A percentile compares a stretch with the other conserved stretches of the same genome.
These are phyloP conservation scores for Limtongia smithiae DNA, from an alignment of 805 yeast genomes.

Conservation along the genomic window DNA sequence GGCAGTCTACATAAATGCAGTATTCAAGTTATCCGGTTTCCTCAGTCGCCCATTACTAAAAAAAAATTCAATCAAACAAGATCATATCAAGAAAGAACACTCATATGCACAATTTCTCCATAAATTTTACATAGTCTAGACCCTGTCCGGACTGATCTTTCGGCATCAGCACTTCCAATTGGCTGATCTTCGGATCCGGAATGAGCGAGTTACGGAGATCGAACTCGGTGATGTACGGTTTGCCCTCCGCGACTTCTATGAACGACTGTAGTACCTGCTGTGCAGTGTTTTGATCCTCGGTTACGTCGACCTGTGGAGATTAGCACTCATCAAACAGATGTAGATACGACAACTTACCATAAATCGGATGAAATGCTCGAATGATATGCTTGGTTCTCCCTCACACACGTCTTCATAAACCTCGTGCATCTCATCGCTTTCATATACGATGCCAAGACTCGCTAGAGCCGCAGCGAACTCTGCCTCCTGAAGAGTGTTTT, in stretches of 20 bases:
- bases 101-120: conserved; percentile 28
- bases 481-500: conserved; percentile 39
- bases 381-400: conserved; percentile 32
- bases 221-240: conserved; percentile 39
- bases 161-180: conserved; percentile 36
- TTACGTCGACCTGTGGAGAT: conserved; percentile 33
- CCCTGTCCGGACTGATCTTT: conserved; percentile 31
- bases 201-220: conserved; percentile 42
- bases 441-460: conserved; percentile 42
- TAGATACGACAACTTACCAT: conserved; percentile 28
- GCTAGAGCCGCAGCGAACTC: conserved; percentile 47
- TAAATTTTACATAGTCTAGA: conserved; percentile 34
- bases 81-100: neutral
- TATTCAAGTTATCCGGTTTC: too few relatives aligned
- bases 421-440: conserved; percentile 39
- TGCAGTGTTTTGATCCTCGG: conserved; percentile 41
- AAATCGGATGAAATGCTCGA: conserved; percentile 38
- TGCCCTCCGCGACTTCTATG: conserved; percentile 42
- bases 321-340: neutral
- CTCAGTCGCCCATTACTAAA: too few relatives aligned
- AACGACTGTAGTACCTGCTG: conserved; percentile 42
- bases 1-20: conserved; percentile 21
- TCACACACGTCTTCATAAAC: conserved; percentile 38
- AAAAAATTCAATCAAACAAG: neutral
- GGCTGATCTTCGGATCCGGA: conserved; percentile 36